Evolutionary conservation across 1,139 yeast genomes (phyloP), one percentile per base, ranked within the genome.

Genomic region (Nakaseomyces sp.): DNA sequence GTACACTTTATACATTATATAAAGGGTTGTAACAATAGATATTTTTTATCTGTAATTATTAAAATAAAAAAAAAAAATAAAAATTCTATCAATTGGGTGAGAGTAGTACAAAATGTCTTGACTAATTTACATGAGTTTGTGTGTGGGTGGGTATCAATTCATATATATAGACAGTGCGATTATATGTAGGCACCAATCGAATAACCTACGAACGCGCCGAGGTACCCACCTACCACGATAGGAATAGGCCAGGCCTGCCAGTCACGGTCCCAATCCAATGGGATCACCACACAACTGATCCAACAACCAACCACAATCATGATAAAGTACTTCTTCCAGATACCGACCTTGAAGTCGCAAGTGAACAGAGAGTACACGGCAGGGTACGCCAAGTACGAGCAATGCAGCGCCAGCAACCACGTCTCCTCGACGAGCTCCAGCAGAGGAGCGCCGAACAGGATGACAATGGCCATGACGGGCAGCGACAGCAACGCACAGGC

Each of bases 181-280:
- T 35, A 58, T 36, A 62, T 46, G 45, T 54, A 60, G 24, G 63
- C 51, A 30, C 61, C 65, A 12, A 61, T 40, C 1, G 65, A 45
- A 43, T 65, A 67, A 6, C 95, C 96, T 4, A 74, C 53, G 22
- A 79, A 70, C 2, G 80, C 75, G 15, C 96, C 97, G 1, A 71
- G 24, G 57, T 86, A 87, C 0, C 79, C 81, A 1, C 97, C 97
- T n/a, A 76, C 70, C 20, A 89, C 68, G 42, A 89, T 73, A 1
- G 97, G 89, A 46, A 87, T 76, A n/a, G 98, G 98, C 95, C 96
- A 91, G 47, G 72, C 74, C 64, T 91, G 98, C 98, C 98, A 91
- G 24, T 84, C 88, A 53, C 97, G 72, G 62, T 91, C 98, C 98
- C 98, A 91, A 63, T 91, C 98, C 47, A 91, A 71, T 0, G 97